Base-by-base conservation (phyloP, 1,139 yeast species). In the Candida dubliniensis region DNA sequence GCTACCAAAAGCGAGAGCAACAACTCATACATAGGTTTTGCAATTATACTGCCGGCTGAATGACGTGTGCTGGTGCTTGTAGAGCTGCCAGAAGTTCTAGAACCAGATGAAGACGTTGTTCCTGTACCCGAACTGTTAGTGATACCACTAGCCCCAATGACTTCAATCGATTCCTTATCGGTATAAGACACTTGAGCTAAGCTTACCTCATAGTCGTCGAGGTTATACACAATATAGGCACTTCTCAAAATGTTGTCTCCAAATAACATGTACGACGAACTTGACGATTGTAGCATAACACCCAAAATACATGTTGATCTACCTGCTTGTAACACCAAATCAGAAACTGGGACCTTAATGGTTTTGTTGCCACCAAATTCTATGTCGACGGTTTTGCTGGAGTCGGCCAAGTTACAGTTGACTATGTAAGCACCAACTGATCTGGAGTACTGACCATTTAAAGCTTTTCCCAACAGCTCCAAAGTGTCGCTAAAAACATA, bases 191-290 rank as follows among this genome's bases (percentile, higher is more conserved):
- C 84, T 53, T 78, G 87, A 1, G 95, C 96, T 43, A 90, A 47
- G 0, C 84, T 82, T 26, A 89, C 70, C 56, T 82, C 80, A 43
- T 69, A 64, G 50, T 77, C 78, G 29, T 85, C 90, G 50, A 88
- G 67, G 62, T 90, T 95, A 55, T 78, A 88, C 36, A 88, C 96
- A 44, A 83, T 79, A 59, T 89, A 89, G 8, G 87, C 90, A 42
- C 79, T 72, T 48, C 88, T 75, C 55, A 90, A 66, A 64, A 88
- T 82, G 29, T 83, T 77, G 61, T 87, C 96, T 38, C 96, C 96
- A 11, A 88, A 58, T 41, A 69, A 56, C 33, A 67, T 50, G 47
- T 58, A 65, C 1, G 51, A 25, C 6, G 49, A 45, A 26, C 36
- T 12, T n/a, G 52, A 38, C 12, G 47, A 9, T 50, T 66, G 71